phyloP scores from a whole-genome alignment of 495 filamentous ascomycete species.

The Penicillium subrubescens region DNA sequence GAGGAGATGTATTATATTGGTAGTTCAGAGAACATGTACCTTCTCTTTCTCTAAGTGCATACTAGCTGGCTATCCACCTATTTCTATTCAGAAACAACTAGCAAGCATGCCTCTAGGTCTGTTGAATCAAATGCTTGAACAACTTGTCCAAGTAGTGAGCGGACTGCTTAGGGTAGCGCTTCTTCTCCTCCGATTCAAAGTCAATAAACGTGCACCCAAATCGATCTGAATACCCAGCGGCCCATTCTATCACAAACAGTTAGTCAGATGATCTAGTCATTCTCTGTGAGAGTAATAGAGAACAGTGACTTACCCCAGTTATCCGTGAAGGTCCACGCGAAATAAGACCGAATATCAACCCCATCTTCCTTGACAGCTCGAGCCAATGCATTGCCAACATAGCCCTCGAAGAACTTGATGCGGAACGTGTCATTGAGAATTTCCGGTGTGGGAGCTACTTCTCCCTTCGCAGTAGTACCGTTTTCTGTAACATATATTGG shows the following conservation, averaged over 20 bases:
- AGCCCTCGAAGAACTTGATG: constrained; percentile 47
- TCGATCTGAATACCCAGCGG: constrained; percentile 49
- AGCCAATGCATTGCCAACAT: constrained; percentile 45
- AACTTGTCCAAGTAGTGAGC: constrained; percentile 45
- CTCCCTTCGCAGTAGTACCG: constrained; percentile 49
- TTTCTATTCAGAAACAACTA: too few species aligned
- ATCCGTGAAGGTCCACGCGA: constrained; percentile 53
- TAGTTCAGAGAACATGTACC: too few species aligned
- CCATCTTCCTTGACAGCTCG: constrained; percentile 46
- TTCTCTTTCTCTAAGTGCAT: too few species aligned
- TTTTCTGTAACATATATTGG: constrained; percentile 57
- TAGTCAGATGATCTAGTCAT: constrained; percentile 3
- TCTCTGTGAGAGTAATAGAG: background rate
- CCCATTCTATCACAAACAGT: constrained; percentile 40
- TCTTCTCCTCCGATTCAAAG: constrained; percentile 48
- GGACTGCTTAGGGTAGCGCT: constrained; percentile 47
- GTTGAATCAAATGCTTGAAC: constrained; percentile 44
- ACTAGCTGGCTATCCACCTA: too few species aligned
- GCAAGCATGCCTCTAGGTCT: background rate
- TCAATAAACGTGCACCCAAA: constrained; percentile 49
- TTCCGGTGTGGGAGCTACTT: constrained; percentile 39
- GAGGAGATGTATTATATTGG: too few species aligned
- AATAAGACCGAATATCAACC: constrained; percentile 49
- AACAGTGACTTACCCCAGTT: constrained; percentile 36
- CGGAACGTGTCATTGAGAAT: constrained; percentile 47